These are phyloP conservation scores for Lipomyces anomalus DNA, from an alignment of 805 yeast species.

Conservation along the genomic window DNA sequence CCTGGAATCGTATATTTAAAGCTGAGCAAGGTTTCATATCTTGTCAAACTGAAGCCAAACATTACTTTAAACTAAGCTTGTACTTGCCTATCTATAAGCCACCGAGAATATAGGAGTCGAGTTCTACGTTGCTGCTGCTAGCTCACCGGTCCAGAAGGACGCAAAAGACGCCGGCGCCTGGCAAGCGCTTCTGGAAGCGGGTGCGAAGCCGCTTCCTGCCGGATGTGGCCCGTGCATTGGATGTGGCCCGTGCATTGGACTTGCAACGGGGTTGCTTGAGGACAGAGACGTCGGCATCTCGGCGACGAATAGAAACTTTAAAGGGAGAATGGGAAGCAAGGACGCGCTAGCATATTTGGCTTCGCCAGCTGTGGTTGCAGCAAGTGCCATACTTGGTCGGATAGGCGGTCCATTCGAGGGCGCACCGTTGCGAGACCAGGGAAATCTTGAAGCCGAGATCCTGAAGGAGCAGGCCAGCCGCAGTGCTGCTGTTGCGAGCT, in stretches of 20 bases:
- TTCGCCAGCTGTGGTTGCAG: constrained; percentile 97
- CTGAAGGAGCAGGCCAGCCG: too few relatives aligned
- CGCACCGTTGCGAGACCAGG: too few relatives aligned
- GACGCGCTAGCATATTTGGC: constrained; percentile 95
- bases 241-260: too few relatives aligned
- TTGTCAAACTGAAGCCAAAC: too few relatives aligned
- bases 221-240: constrained; percentile 99
- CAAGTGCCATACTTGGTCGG: constrained; percentile 91
- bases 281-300: constrained; percentile 98
- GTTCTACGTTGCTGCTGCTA: constrained; percentile 96
- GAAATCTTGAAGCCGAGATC: constrained; percentile 32
- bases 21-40: too few relatives aligned
- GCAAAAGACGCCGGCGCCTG: constrained; percentile 91
- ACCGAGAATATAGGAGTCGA: too few relatives aligned
- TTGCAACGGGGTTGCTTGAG: constrained; percentile 87
- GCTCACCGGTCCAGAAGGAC: constrained; percentile 84
- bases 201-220: constrained; percentile 91
- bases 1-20: too few relatives aligned
- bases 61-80: too few relatives aligned
- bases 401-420: constrained; percentile 86
- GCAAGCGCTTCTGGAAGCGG: constrained; percentile 83
- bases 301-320: constrained; percentile 97
- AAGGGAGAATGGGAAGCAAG: constrained; percentile 98
- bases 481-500: too few relatives aligned
- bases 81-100: too few relatives aligned